These are phyloP conservation scores for Sugiyamaella sp. DNA, from an alignment of 1,139 yeast genomes.

Conservation along the genomic window DNA sequence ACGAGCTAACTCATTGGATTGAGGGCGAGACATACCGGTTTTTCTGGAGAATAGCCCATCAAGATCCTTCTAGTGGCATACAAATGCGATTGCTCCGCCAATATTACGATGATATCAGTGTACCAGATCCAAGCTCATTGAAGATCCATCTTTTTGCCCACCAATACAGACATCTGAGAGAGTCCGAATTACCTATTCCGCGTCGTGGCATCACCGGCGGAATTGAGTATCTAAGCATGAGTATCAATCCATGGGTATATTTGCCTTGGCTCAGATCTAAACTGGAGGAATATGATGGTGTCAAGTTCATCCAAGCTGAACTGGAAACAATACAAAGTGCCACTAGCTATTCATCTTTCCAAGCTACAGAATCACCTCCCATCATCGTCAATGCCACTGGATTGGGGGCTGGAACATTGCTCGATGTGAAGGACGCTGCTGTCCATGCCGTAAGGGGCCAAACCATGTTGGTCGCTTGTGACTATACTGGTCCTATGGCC, in stretches of 20 bases:
- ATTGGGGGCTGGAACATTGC: conserved; percentile 44
- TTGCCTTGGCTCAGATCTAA: conserved; percentile 29
- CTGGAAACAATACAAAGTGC: conserved; percentile 23
- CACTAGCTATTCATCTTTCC: conserved; percentile 3
- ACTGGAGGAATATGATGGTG: conserved; percentile 24
- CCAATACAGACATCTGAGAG: conserved; percentile 47
- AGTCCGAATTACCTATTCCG: conserved; percentile 47
- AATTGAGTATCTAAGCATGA: conserved; percentile 47
- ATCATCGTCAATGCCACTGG: conserved; percentile 64
- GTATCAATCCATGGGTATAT: conserved; percentile 29
- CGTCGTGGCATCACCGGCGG: conserved; percentile 47
- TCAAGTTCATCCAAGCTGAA: conserved; percentile 25
- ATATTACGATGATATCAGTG: conserved; percentile 53
- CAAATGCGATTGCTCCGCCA: conserved; percentile 57
- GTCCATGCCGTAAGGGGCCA: conserved; percentile 31
- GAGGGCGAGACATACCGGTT: conserved; percentile 48
- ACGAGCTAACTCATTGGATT: conserved; percentile 52
- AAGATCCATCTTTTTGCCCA: conserved; percentile 55
- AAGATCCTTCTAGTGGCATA: conserved; percentile 57
- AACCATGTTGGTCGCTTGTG: conserved; percentile 30
- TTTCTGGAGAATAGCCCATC: conserved; percentile 49
- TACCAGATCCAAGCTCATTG: conserved; percentile 40
- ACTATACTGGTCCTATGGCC: conserved; percentile 28
- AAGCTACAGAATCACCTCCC: conserved; percentile 25
- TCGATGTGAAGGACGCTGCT: conserved; percentile 23